Conservation (phyloP, 176 grass and related monocot species). For the Oryza glaberrima region DNA sequence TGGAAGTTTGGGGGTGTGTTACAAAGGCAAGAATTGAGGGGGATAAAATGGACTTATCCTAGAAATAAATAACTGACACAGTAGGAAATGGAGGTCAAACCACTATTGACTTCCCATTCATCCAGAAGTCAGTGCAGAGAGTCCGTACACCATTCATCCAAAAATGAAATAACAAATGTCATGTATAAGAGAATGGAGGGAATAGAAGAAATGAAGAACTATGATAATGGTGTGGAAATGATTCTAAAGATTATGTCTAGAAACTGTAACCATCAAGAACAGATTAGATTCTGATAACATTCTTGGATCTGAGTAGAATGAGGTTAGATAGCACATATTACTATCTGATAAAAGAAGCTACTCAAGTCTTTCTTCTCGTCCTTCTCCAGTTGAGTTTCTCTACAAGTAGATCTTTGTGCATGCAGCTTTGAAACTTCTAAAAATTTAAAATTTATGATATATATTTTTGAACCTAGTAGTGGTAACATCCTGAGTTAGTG, state of each 20-base stretch:
- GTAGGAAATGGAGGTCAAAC: neutral
- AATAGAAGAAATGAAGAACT: neutral
- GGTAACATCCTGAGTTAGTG: neutral
- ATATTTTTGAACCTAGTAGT: neutral
- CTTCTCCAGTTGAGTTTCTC: neutral
- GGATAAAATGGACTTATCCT: too few relatives aligned
- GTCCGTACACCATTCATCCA: neutral
- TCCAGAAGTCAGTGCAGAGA: neutral
- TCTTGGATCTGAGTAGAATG: neutral
- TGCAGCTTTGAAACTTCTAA: neutral
- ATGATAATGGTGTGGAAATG: neutral
- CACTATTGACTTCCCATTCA: neutral
- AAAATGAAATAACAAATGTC: neutral
- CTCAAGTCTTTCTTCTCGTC: neutral
- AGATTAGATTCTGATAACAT: neutral
- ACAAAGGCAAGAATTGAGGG: too few relatives aligned
- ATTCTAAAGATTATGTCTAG: neutral
- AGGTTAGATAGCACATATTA: neutral
- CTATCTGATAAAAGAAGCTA: neutral
- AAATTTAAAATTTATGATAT: too few relatives aligned
- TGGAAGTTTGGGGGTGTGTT: too few relatives aligned
- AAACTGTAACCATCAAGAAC: neutral
- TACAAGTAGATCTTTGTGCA: neutral
- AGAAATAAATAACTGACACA: slow-evolving; percentile 6
- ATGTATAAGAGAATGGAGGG: too few relatives aligned